Evolutionary conservation across 805 yeast species (phyloP).

Genomic region (Wickerhamomyces rabaulensis): DNA sequence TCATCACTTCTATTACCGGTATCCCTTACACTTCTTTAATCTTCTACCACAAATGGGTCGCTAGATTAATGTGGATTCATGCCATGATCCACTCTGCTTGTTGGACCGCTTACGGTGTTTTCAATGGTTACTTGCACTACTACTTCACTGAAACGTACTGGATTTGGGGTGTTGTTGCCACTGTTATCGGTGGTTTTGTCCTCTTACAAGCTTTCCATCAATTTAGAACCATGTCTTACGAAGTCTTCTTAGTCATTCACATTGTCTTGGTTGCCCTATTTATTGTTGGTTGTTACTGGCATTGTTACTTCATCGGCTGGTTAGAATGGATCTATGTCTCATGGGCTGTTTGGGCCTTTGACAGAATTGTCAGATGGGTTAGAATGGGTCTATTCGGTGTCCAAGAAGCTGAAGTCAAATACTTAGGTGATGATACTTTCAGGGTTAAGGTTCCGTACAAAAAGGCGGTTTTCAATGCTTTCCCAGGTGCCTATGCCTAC

Average conservation of each 20-base stretch:
- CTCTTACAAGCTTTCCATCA: constrained; percentile 39
- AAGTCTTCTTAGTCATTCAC: constrained; percentile 54
- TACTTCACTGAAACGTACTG: constrained; percentile 9
- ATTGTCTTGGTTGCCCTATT: constrained; percentile 49
- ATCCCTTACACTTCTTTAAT: constrained; percentile 60
- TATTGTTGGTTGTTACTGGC: constrained; percentile 53
- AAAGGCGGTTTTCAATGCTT: constrained; percentile 33
- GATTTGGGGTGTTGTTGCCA: constrained; percentile 40
- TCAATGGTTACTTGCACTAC: constrained; percentile 2
- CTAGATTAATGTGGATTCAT: constrained; percentile 33
- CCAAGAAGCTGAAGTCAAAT: constrained; percentile 10
- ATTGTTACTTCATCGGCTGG: constrained; percentile 30
- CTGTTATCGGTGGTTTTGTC: constrained; percentile 29
- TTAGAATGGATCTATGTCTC: constrained; percentile 39
- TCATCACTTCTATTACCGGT: constrained; percentile 55
- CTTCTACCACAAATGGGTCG: constrained; percentile 60
- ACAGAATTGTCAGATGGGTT: constrained; percentile 39
- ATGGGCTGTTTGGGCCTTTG: constrained; percentile 21
- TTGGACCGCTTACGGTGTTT: constrained; percentile 11
- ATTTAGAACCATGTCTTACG: constrained; percentile 53
- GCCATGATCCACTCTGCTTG: constrained; percentile 16
- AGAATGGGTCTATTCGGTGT: constrained; percentile 23
- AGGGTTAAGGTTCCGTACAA: constrained; percentile 39
- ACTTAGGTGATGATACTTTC: constrained; percentile 36
- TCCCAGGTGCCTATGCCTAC: constrained; percentile 52